These are phyloP conservation scores for Tylopilus felleus DNA, from an alignment of 768 basidiomycete genomes.

Conservation along the genomic window DNA sequence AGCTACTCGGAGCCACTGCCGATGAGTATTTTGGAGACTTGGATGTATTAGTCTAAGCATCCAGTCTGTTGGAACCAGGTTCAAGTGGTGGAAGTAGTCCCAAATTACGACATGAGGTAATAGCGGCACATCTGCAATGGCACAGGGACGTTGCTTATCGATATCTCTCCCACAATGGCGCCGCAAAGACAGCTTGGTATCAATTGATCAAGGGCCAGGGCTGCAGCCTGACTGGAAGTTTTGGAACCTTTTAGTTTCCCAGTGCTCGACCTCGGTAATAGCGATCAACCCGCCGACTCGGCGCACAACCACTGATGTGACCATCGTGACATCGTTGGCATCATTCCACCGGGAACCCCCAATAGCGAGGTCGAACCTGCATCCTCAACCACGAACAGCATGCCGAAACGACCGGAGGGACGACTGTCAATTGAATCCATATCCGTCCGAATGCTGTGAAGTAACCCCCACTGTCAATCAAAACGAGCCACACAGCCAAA, in stretches of 20 bases:
- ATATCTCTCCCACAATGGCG: not conserved
- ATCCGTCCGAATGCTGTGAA: not conserved
- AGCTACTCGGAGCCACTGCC: not conserved
- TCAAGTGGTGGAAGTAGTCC: not conserved
- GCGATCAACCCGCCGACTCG: not conserved
- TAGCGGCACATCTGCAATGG: no score
- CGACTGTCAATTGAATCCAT: not conserved
- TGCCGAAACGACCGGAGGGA: not conserved
- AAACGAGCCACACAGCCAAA: not conserved
- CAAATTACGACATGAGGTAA: not conserved
- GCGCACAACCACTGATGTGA: not conserved
- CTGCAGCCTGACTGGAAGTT: not conserved
- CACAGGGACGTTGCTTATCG: no score
- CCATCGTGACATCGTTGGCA: not conserved
- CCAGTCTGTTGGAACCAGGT: not conserved
- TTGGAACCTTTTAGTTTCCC: no score
- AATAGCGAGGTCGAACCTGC: not conserved
- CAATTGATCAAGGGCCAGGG: not conserved
- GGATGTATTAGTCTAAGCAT: slow-evolving; percentile 7
- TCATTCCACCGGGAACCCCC: not conserved
- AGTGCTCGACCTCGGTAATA: not conserved
- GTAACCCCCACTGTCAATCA: not conserved
- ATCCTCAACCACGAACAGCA: not conserved
- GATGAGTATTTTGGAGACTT: not conserved
- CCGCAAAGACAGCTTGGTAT: not conserved